Conservation (phyloP, 2,329 filamentous ascomycete genomes). For the Leptosphaerulina australis region DNA sequence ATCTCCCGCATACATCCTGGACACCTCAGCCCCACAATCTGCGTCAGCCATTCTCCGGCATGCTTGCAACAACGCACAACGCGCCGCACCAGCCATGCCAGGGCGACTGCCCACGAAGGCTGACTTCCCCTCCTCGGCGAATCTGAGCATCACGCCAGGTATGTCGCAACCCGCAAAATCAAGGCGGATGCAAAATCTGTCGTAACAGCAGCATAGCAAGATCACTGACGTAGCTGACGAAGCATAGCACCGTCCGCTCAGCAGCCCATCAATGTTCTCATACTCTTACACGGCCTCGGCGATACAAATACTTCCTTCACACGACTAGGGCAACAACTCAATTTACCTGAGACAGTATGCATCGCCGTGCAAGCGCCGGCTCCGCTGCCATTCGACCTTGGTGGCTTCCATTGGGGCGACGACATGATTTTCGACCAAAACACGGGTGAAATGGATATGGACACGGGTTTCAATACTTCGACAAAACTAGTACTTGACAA, state of each 20-base stretch:
- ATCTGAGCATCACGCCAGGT: slow-evolving; percentile 54
- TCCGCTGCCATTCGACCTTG: slow-evolving; percentile 70
- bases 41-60: slow-evolving; percentile 23
- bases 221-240: slow-evolving; percentile 23
- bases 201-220: neutral
- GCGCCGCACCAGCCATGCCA: slow-evolving; percentile 41
- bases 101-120: slow-evolving; percentile 51
- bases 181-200: neutral
- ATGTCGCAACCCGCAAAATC: slow-evolving; percentile 31
- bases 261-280: slow-evolving; percentile 73
- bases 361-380: slow-evolving; percentile 75
- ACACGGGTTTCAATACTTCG: slow-evolving; percentile 58
- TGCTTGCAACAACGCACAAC: slow-evolving; percentile 20
- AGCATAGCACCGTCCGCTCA: slow-evolving; percentile 53
- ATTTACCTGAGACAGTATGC: slow-evolving; percentile 76
- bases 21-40: slow-evolving; percentile 13
- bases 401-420: slow-evolving; percentile 68
- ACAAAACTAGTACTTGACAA: slow-evolving; percentile 51
- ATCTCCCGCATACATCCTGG: slow-evolving; percentile 26
- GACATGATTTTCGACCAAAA: slow-evolving; percentile 62
- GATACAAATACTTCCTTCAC: slow-evolving; percentile 74
- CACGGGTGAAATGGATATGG: slow-evolving; percentile 59
- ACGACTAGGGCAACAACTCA: slow-evolving; percentile 69
- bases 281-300: slow-evolving; percentile 85
- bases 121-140: slow-evolving; percentile 52